Evolutionary conservation across 2,329 filamentous ascomycete species (phyloP).

Genomic region (Xylariaceae sp.): DNA sequence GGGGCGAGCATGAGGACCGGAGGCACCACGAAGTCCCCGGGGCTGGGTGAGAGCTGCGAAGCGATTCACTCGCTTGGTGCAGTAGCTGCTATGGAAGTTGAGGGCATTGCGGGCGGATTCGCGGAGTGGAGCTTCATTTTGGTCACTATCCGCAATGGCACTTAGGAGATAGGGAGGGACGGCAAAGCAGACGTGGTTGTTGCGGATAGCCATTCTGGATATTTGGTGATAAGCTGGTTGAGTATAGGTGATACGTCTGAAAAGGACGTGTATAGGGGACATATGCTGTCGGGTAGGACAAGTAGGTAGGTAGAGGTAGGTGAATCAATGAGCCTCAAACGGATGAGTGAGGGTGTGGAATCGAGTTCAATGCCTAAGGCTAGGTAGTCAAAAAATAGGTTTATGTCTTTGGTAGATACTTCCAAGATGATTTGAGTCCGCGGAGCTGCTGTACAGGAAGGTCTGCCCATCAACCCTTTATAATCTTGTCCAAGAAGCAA

Average conservation of each 20-base stretch:
- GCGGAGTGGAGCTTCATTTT: constrained; percentile 33
- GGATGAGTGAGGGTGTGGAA: too few species aligned
- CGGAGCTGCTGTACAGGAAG: too few species aligned
- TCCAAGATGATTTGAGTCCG: too few species aligned
- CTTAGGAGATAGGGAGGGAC: constrained; percentile 43
- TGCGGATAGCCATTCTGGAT: constrained; percentile 19
- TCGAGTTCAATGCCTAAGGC: too few species aligned
- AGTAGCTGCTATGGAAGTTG: constrained; percentile 27
- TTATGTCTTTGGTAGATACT: too few species aligned
- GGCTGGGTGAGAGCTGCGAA: constrained; percentile 31
- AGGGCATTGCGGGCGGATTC: constrained; percentile 33
- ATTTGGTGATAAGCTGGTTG: background rate
- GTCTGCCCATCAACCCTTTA: too few species aligned
- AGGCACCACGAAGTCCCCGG: constrained; percentile 21
- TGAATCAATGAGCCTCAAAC: too few species aligned
- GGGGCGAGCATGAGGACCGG: constrained; percentile 11
- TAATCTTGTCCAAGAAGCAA: too few species aligned
- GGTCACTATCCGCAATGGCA: constrained; percentile 36
- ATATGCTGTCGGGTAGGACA: constrained; percentile 3
- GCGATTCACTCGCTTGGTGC: constrained; percentile 29
- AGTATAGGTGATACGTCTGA: constrained; percentile 2
- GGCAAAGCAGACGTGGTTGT: constrained; percentile 32
- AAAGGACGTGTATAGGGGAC: constrained; percentile 1
- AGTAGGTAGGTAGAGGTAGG: background rate
- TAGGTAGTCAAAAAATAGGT: too few species aligned